Conservation (phyloP, 371 early-diverging fungal genomes). For the Basidiobolus meristosporus region DNA sequence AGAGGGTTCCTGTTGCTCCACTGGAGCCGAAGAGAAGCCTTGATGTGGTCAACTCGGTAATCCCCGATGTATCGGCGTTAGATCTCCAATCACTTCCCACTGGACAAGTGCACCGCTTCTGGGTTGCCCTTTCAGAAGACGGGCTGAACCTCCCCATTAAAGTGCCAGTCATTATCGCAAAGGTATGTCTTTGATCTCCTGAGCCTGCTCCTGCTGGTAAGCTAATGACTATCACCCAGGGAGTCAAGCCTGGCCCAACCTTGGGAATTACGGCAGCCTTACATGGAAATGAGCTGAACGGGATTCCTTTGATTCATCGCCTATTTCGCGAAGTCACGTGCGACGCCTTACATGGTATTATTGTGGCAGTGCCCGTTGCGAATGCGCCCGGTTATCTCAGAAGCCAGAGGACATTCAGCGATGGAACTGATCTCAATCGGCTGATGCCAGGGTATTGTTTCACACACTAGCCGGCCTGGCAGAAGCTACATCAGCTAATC, state of each 20-base stretch:
- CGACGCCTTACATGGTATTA: conserved; percentile 49
- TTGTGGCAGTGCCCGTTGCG: conserved; percentile 75
- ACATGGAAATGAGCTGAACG: conserved; percentile 85
- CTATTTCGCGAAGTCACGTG: conserved; percentile 59
- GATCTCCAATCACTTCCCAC: conserved; percentile 21
- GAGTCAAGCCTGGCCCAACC: conserved; percentile 24
- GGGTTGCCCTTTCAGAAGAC: conserved; percentile 35
- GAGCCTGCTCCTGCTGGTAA: too few species aligned
- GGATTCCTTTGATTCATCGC: conserved; percentile 77
- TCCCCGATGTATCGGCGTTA: conserved; percentile 19
- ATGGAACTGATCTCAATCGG: conserved; percentile 71
- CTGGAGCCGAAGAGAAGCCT: conserved; percentile 2
- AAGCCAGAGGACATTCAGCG: conserved; percentile 60
- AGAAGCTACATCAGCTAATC: too few species aligned
- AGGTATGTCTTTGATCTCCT: conserved; percentile 5
- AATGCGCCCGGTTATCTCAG: conserved; percentile 73
- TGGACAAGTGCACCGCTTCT: conserved; percentile 24
- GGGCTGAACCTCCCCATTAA: conserved; percentile 29
- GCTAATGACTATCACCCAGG: conserved; percentile 2
- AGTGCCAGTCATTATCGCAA: conserved; percentile 41
- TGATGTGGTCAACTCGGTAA: conserved; percentile 8
- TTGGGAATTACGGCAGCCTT: conserved; percentile 50
- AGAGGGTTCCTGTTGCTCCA: conserved; percentile 11
- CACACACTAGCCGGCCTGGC: too few species aligned
- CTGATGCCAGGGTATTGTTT: conserved; percentile 69